phyloP scores from a whole-genome alignment of 1,139 yeast genomes.

The Geotrichum aggregatum region DNA sequence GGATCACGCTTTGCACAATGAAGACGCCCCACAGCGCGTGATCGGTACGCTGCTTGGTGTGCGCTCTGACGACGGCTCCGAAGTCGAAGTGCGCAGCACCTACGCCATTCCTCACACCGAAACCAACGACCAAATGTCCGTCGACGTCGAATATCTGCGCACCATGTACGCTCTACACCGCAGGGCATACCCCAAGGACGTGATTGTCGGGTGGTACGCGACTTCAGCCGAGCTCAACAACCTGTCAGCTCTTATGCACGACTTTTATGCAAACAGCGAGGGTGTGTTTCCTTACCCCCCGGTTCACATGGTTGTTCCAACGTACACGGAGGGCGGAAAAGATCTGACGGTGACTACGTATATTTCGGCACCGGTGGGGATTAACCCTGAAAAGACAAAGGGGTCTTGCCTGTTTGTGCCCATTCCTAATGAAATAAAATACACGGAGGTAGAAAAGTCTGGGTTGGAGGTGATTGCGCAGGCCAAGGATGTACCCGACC shows the following conservation, averaged over 20 bases:
- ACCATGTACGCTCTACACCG: conserved; percentile 68
- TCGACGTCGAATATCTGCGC: conserved; percentile 75
- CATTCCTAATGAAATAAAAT: conserved; percentile 62
- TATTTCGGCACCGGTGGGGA: conserved; percentile 73
- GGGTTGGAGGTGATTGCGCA: conserved; percentile 38
- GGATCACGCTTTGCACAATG: conserved; percentile 51
- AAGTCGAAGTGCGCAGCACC: conserved; percentile 69
- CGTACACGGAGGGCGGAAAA: conserved; percentile 38
- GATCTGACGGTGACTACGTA: conserved; percentile 58
- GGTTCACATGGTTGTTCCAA: conserved; percentile 59
- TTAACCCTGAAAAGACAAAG: conserved; percentile 41
- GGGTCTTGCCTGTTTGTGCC: conserved; percentile 79
- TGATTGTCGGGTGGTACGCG: conserved; percentile 86
- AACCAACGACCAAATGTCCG: conserved; percentile 67
- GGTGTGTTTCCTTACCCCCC: conserved; percentile 76
- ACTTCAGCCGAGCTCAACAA: conserved; percentile 63
- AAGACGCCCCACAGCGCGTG: conserved; percentile 52
- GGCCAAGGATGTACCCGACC: conserved; percentile 38
- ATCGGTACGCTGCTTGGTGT: conserved; percentile 81
- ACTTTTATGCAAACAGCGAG: conserved; percentile 61
- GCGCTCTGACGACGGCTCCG: conserved; percentile 82
- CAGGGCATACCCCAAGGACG: conserved; percentile 67
- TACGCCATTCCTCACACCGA: conserved; percentile 82
- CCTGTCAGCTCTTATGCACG: conserved; percentile 79
- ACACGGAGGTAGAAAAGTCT: conserved; percentile 53